Evolutionary conservation across 2,329 filamentous ascomycete genomes (phyloP), one percentile per base, ranked within the genome.

Genomic region (Colletotrichum zoysiae): DNA sequence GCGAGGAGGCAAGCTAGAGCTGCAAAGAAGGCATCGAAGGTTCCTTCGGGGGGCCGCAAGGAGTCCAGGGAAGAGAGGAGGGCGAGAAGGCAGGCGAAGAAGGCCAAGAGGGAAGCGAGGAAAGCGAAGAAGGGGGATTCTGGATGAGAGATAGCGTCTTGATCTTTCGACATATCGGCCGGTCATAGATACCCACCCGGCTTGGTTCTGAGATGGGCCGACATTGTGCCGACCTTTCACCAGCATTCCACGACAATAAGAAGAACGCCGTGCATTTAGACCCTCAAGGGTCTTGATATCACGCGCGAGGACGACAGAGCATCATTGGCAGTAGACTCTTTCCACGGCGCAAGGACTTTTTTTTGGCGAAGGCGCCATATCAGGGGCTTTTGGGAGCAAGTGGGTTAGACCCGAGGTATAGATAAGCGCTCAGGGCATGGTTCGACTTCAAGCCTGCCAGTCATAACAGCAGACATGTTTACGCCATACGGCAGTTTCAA

Each of bases 31-130:
- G 79, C 75, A 71, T 76, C 74, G 55, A 79, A 78, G 74, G 79
- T 78, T 23, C 78, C 79, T 18, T 35, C 40, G 66, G 50, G 20
- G 78, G 76, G 74, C 74, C 75, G 48, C 75, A 82, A 76, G 77
- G 82, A 84, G 77, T 83, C 81, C 3, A 87, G 84, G 77, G 83
- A 84, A 74, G 83, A 85, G 57, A 81, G 81, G 73, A 79, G 78
- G 74, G 79, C 78, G 60, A 80, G 78, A 51, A 69, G 75, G 8
- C 73, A 79, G 78, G 74, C 79, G 77, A 61, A 80, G 78, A 55
- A 81, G 77, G 59, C 81, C 81, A 58, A 79, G 65, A 70, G 75
- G 8, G 77, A 77, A 53, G 67, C 61, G 38, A 57, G 50, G 44
- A 71, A 67, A 44, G 48, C 48, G 9, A 58, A 59, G 56, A 71